Evolutionary conservation across 1,139 yeast genomes (phyloP), one percentile per base, ranked within the genome.

Genomic region (Pichia sp.): DNA sequence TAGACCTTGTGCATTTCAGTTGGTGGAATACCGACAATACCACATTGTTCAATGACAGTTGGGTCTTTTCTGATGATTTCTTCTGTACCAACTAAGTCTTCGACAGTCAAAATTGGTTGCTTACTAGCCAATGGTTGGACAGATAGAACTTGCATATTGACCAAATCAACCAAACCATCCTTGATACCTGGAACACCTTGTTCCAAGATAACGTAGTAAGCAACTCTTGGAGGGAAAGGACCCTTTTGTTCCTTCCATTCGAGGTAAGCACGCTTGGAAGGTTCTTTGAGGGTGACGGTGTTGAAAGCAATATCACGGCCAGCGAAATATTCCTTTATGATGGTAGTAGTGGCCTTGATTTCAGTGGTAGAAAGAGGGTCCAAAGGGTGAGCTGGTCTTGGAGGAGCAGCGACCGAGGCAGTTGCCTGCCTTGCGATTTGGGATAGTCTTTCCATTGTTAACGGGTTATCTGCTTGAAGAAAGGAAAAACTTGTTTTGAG

Each of bases 51-150:
- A 60, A 84, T 82, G 57, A 86, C 93, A 41, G 70, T 72, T 36
- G 90, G 87, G 65, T 85, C 89, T 7, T 64, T 70, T 70, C 93
- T 78, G 58, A 85, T 77, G 58, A 83, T 76, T 3, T 70, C 79
- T 70, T 86, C 93, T 52, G 88, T 82, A 45, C 67, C 65, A 61
- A 75, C 78, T 60, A 86, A 74, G 67, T 85, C 93, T 60, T 75
- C 82, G 45, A 85, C 83, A 46, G 91, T 83, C 65, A 86, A 74
- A 56, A 84, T 85, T 56, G 93, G 93, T 70, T 83, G 90, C 52
- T 78, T 84, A 40, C 84, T 85, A 52, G 77, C 80, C 45, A 78
- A 68, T 52, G 74, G 70, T 59, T 75, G 74, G 58, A 79, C 70
- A 50, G 75, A 74, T 45, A 78, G 66, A 44, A 85, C 70, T 46